Evolutionary conservation across 345 rosid genomes (phyloP).

Genomic region (Aquilaria malaccensis): DNA sequence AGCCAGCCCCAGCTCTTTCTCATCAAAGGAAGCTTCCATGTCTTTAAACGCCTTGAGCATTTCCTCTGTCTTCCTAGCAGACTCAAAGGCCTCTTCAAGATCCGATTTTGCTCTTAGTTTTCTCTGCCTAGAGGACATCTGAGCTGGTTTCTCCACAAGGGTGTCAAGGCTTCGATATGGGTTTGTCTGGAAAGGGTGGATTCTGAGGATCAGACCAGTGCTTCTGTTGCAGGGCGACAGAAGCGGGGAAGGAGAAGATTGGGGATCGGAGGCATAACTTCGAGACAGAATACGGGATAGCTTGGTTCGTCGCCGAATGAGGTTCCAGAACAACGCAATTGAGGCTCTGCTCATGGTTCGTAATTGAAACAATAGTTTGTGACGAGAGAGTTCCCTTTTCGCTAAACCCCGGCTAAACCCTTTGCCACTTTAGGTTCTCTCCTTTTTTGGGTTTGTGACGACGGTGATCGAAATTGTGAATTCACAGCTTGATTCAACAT

Average conservation of each 20-base stretch:
- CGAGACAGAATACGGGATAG: constrained; percentile 18
- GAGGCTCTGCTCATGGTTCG: constrained; percentile 52
- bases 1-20: constrained; percentile 68
- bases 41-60: constrained; percentile 60
- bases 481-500: too few relatives aligned
- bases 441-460: not conserved
- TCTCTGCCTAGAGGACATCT: constrained; percentile 44
- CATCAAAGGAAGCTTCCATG: constrained; percentile 73
- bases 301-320: constrained; percentile 28
- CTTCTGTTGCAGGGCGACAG: constrained; percentile 26
- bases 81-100: constrained; percentile 85
- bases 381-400: not conserved
- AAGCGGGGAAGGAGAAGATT: constrained; percentile 18
- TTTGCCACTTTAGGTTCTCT: not conserved
- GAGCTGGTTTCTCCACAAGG: constrained; percentile 41
- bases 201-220: constrained; percentile 25
- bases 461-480: not conserved
- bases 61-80: constrained; percentile 64
- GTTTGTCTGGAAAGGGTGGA: constrained; percentile 25
- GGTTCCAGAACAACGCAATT: constrained; percentile 40
- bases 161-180: constrained; percentile 45
- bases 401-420: constrained; percentile 35
- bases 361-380: constrained; percentile 5
- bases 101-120: constrained; percentile 48
- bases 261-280: constrained; percentile 18